Base-by-base conservation (phyloP, 73 alveolate species). In the Paramecium octaurelia region DNA sequence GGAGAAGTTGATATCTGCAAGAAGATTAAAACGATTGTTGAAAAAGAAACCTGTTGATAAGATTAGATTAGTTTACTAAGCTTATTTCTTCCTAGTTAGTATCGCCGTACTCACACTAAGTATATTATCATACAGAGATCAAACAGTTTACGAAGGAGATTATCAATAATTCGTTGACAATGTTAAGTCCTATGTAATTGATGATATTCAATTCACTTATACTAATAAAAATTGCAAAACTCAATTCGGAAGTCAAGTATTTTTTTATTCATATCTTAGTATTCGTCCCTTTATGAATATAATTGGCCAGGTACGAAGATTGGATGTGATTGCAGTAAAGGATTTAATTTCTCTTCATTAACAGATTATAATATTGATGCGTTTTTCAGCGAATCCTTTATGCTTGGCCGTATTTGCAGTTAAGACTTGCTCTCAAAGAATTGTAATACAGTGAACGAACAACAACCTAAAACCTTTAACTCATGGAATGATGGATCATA, bases 261-360 rank as follows among this genome's bases (percentile, higher is more conserved):
- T 1, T 0, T 11, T 42, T 27, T 16, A 0, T 27, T 42, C 40
- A 11, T 38, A 38, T 16, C 5, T 0, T 77, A 77, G 90, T 77
- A 77, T 77, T 38, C 71, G 6, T 38, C 90, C n/a, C 48, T 77
- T 27, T 77, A 16, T 40, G 70, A 35, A 77, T 77, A 77, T 8
- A 1, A 38, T 3, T 77, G 90, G 90, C 90, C 90, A 38, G 90
- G 90, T 2, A 77, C 90, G 1, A 35, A 6, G 38, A 38, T 42
- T 27, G 90, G 90, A 44, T 77, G 90, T 77, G 90, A 77, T 77
- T 77, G 90, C 8, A 77, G 73, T 42, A 35, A 77, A 77, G 48
- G 48, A 35, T 20, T 21, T 42, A 21, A 38, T 77, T 38, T 77
- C 27, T 20, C 40, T 29, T 14, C 60, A 12, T 48, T 48, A 48